Evolutionary conservation across 768 basidiomycete genomes (phyloP).

Genomic region (Boletus rubroflammeus): DNA sequence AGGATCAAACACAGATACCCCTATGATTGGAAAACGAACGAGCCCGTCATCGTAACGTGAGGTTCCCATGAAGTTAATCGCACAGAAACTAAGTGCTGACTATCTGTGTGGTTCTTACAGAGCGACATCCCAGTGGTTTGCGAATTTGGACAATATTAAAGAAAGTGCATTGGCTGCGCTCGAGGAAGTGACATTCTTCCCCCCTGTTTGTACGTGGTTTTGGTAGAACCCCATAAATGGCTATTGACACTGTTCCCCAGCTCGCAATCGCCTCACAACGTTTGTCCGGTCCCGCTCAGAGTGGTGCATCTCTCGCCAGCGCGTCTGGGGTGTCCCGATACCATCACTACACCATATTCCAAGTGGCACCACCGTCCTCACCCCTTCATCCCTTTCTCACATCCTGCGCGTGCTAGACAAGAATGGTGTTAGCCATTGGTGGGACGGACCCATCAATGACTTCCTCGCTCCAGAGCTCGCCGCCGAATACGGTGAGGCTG

Average conservation of each 20-base stretch:
- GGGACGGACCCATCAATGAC: conserved; percentile 78
- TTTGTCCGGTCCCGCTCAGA: conserved; percentile 88
- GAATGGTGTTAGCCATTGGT: conserved; percentile 86
- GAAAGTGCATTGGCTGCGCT: conserved; percentile 67
- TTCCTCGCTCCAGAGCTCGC: conserved; percentile 67
- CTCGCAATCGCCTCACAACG: conserved; percentile 82
- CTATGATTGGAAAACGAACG: conserved; percentile 94
- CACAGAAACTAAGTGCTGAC: neutral
- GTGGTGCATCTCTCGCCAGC: conserved; percentile 98
- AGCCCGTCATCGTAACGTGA: conserved; percentile 88
- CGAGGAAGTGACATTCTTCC: conserved; percentile 69
- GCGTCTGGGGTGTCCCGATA: conserved; percentile 97
- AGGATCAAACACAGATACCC: conserved; percentile 86
- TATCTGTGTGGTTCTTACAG: conserved; percentile 33
- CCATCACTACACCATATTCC: conserved; percentile 73
- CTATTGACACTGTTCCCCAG: conserved; percentile 37
- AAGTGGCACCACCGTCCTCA: conserved; percentile 63
- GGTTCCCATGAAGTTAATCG: conserved; percentile 19
- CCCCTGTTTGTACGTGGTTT: conserved; percentile 58
- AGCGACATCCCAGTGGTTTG: conserved; percentile 97
- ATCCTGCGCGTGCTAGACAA: conserved; percentile 71
- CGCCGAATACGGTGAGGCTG: conserved; percentile 40
- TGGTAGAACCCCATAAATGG: neutral
- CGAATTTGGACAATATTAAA: conserved; percentile 85
- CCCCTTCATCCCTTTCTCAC: conserved; percentile 60